Percentiles rank a stretch among this genome's conserved stretches.
phyloP scores from a whole-genome alignment of 2,329 filamentous ascomycete genomes.

The Hypoxylon sp. region DNA sequence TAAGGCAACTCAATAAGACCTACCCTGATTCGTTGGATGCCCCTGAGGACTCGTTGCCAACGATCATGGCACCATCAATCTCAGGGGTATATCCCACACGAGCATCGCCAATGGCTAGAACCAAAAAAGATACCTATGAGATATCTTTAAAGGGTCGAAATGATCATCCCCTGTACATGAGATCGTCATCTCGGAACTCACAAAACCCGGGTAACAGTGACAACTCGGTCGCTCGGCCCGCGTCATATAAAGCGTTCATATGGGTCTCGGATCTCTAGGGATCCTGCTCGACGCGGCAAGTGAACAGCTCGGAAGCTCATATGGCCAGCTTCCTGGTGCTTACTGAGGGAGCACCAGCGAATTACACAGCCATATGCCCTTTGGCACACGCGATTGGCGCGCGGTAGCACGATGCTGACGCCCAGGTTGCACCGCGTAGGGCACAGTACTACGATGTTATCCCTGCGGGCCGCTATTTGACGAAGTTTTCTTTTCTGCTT shows the following conservation, averaged over 20 bases:
- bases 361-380: constrained; percentile 6
- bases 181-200: neutral
- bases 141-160: neutral
- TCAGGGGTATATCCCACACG: constrained; percentile 13
- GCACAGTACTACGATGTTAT: constrained; percentile 25
- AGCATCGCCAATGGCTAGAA: constrained; percentile 15
- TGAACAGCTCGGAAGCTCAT: constrained; percentile 3
- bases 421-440: constrained; percentile 33
- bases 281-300: constrained; percentile 10
- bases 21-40: constrained; percentile 5
- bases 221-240: constrained; percentile 15
- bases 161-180: neutral
- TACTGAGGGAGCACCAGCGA: constrained; percentile 24
- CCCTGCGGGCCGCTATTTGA: constrained; percentile 20
- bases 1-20: constrained; percentile 1
- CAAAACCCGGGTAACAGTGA: constrained; percentile 1
- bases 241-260: constrained; percentile 10
- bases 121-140: neutral
- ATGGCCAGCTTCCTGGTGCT: constrained; percentile 15
- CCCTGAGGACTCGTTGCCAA: constrained; percentile 1
- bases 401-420: constrained; percentile 36
- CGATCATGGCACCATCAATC: constrained; percentile 1
- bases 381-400: constrained; percentile 31
- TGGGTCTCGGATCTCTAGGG: neutral
- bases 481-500: constrained; percentile 12